These are phyloP conservation scores for Elongisporangium anandrum DNA, from an alignment of 352 stramenopile species.

Conservation along the genomic window DNA sequence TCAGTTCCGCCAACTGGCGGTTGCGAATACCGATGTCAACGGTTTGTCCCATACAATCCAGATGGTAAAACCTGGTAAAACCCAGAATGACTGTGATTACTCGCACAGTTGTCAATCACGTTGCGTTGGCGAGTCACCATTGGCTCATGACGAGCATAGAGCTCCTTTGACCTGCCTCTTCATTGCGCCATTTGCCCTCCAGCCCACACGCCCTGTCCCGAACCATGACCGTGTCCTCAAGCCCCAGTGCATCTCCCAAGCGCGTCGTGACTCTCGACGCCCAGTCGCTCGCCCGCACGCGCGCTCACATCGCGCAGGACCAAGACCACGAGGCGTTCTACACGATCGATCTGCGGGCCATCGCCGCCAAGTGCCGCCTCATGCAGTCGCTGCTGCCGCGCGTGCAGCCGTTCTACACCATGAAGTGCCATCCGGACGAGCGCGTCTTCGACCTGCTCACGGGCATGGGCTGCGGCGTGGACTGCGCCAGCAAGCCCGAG, in stretches of 20 bases:
- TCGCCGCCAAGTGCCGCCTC: slow-evolving; percentile 44
- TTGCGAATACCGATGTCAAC: no score
- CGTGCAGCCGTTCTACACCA: slow-evolving; percentile 83
- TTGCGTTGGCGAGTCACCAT: neutral
- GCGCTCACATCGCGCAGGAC: slow-evolving; percentile 20
- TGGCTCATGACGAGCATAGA: neutral
- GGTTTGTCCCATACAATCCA: neutral
- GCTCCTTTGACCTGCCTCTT: neutral
- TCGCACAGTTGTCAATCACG: neutral
- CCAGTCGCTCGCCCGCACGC: slow-evolving; percentile 9
- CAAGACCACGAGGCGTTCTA: slow-evolving; percentile 58
- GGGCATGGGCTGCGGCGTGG: slow-evolving; percentile 61
- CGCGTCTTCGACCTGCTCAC: slow-evolving; percentile 43
- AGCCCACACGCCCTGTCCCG: neutral
- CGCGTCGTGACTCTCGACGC: slow-evolving; percentile 4
- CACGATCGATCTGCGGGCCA: slow-evolving; percentile 44
- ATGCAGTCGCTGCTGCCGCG: slow-evolving; percentile 42
- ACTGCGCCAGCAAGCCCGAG: slow-evolving; percentile 85
- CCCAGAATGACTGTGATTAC: neutral
- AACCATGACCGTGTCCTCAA: neutral
- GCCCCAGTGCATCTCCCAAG: neutral
- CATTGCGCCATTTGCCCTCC: neutral
- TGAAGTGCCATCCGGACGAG: slow-evolving; percentile 89
- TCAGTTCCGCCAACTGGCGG: no score
- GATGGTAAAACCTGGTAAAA: neutral